Base-by-base conservation (phyloP, 1,284 basidiomycete species). In the Microstroma glucosiphilum region DNA sequence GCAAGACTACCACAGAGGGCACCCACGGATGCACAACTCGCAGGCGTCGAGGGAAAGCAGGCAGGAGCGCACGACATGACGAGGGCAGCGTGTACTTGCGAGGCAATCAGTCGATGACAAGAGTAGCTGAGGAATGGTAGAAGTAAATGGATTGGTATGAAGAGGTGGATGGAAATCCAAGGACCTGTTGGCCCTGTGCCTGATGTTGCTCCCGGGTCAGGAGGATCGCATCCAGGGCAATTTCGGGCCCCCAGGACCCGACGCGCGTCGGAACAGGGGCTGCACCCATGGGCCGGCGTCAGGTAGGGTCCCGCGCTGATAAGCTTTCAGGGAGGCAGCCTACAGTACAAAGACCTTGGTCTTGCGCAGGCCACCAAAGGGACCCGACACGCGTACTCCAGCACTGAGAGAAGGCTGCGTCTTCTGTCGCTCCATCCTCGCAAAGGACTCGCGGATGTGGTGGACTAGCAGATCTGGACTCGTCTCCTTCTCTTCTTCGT, bases 371-470 rank as follows among this genome's bases (percentile, higher is more conserved):
- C 60, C 60, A 40, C 60, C 46, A 13, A 17, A 40, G 1, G 41
- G 60, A 6, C 40, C 56, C 13, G 21, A 19, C 19, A 54, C 66
- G 37, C 69, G 41, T 6, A 65, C 42, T 12, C 70, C 69, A 17
- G 65, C 60, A 19, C 65, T 56, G 25, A 77, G 62, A 1, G 72
- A 62, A 6, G 67, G 61, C 19, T 15, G n/a, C 19, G 51, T 54
- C 17, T 65, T 59, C 37, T 63, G 60, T 4, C 72, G 63, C 60
- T 78, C 75, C 25, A 77, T 62, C 37, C 71, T 59, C 0, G 75
- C 65, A 51, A 78, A 78, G 0, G 76, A 75, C 58, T 77, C 76
- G 43, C 70, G 73, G 56, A 78, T 70, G 59, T 78, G 76, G 23
- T 68, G 66, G 7, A 70, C 63, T 26, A 68, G 62, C 13, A 76